Evolutionary conservation across 495 filamentous ascomycete genomes (phyloP), one percentile per base, ranked within the genome.

Genomic region (Penicillium parvum): DNA sequence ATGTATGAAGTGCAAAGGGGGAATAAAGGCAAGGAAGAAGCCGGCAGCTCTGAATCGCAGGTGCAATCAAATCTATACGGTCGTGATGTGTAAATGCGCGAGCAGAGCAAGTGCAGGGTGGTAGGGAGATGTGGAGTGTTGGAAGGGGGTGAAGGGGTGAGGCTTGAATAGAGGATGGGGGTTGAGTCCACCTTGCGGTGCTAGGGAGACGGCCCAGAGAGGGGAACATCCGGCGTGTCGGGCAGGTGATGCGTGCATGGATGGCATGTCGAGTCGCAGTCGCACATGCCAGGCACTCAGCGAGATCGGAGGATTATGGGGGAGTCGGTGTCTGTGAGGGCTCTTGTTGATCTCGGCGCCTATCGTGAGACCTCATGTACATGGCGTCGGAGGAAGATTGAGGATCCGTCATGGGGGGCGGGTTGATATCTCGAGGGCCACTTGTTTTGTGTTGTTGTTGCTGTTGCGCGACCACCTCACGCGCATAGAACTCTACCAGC

Each of bases 401-500:
- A 10, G 57, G 39, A 38, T 58, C 61, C 2, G 55, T 16, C 1
- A 43, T 19, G 10, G 53, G 37, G 12, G 1, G 28, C 7, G 28
- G 28, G 18, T 55, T 35, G 1, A 64, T 52, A 6, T 56, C 15
- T 26, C 53, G 45, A 20, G 67, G 16, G 49, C 51, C 10, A 45
- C 30, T 22, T 60, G 59, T 8, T 4, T 57, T 38, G 8, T 39
- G 47, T n/a, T 61, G 55, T n/a, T 61, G 57, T 28, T 74, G 68
- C 44, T 79, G 77, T 52, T 86, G 86, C 6, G 84, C 73, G 5
- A 96, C 75, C 14, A 96, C 84, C 63, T 97, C 94, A 17, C 94
- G 76, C 0, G 89, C 90, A 53, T 97, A 99, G 60, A 97, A 99
- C 60, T 97, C 90, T 7, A 99, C 92, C 2, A 99, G 77, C 94